These are phyloP conservation scores for Cercospora sp. DNA, from an alignment of 2,329 filamentous ascomycete species.

Conservation along the genomic window DNA sequence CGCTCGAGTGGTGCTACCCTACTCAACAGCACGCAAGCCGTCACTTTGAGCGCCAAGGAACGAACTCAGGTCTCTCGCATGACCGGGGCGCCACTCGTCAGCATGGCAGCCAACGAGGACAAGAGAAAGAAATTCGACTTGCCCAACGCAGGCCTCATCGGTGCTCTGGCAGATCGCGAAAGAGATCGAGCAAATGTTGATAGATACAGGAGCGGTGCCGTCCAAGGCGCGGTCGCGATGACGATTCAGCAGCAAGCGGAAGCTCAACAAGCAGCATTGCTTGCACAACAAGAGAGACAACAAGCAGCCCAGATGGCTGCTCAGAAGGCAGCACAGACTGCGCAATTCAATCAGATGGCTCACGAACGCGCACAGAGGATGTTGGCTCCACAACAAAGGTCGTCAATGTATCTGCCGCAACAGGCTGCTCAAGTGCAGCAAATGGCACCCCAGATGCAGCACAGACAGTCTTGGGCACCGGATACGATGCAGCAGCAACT, in stretches of 20 bases:
- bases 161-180: conserved; percentile 77
- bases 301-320: conserved; percentile 30
- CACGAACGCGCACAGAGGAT: conserved; percentile 22
- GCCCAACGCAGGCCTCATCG: conserved; percentile 59
- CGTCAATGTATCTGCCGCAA: conserved; percentile 4
- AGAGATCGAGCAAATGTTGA: conserved; percentile 72
- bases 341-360: conserved; percentile 29
- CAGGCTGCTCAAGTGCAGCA: conserved; percentile 10
- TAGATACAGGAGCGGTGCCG: conserved; percentile 64
- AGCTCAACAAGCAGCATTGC: conserved; percentile 43
- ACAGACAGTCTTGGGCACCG: conserved; percentile 18
- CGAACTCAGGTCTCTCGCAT: conserved; percentile 84
- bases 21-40: conserved; percentile 48
- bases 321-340: conserved; percentile 34
- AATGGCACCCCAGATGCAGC: conserved; percentile 1
- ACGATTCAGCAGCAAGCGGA: conserved; percentile 40
- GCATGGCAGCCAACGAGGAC: conserved; percentile 57
- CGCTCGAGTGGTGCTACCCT: conserved; percentile 25
- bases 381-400: conserved; percentile 7
- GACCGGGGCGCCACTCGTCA: conserved; percentile 75
- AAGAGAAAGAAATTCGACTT: conserved; percentile 14
- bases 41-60: conserved; percentile 77
- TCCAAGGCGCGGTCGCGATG: conserved; percentile 70
- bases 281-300: conserved; percentile 39
- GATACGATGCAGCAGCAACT: conserved; percentile 21